Evolutionary conservation across 345 rosid genomes (phyloP), one percentile per base, ranked within the genome.

Genomic region (Mangifera indica): DNA sequence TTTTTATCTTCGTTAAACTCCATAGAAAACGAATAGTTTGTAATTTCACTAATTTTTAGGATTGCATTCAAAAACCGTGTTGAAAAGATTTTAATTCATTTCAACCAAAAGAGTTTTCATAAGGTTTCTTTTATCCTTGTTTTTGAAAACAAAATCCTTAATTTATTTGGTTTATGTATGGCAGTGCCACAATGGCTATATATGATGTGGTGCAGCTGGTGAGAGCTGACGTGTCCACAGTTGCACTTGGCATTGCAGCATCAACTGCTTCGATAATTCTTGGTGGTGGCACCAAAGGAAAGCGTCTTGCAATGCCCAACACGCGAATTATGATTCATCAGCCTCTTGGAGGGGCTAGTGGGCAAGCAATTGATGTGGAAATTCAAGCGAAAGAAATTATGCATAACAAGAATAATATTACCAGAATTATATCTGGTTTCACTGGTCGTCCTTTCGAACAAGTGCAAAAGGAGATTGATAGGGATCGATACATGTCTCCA

Each of bases 221-320:
- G 78, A 85, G 97, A 76, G 98, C 96, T 34, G 94, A 95, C 76
- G 96, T 92, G 60, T 92, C 98, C 3, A 95, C 98, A 0, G 79
- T 91, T 68, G 94, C 91, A 17, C 88, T 95, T 24, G 99, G 99
- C 42, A 86, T 91, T 24, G 82, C 98, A 63, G 98, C 97, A 32
- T 92, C 97, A 70, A 89, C 99, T 48, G 96, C 99, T 71, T 84
- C 99, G 20, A 71, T 95, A 32, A 91, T 95, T 72, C 98, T 95
- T 60, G 98, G 97, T 52, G 97, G 94, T 44, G 99, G 99, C 7
- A 81, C 93, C 52, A 92, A 89, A 80, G 99, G 99, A 48, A 95
- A 95, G 85, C 96, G 98, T 25, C 79, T 91, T 70, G 93, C 98
- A 0, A 95, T 95, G 99, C 98, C 99, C 70, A 92, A 92, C 73